Evolutionary conservation across 495 filamentous ascomycete species (phyloP), one percentile per base, ranked within the genome.

Genomic region (Aspergillus affinis): DNA sequence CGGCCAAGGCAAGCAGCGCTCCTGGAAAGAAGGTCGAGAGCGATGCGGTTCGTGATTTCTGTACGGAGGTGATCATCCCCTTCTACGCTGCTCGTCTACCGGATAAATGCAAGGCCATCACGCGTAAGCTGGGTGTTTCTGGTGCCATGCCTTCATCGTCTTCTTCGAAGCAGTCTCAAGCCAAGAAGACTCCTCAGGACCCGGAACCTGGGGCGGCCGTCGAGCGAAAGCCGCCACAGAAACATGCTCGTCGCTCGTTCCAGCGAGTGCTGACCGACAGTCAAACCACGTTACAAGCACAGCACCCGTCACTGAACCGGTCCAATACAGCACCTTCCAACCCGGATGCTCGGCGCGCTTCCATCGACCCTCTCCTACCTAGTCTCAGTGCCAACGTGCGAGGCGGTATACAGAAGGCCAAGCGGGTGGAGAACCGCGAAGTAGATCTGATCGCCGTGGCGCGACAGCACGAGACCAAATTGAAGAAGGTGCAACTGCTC

Each of bases 71-170:
- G 54, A 87, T 98, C 65, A 76, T 95, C 45, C 93, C 94, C 49
- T 98, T 98, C 78, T 98, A 95, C 66, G 86, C 86, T 41, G 83
- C 91, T 13, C 88, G 93, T 21, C 77, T 97, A 10, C 93, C 93
- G 6, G 87, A 92, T 26, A 81, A 89, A 49, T 94, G 90, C 72
- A 84, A 85, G 51, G 77, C 81, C 44, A 85, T 98, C 60, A 93
- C 89, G 61, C 88, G 88, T 59, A 97, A 97, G 72, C 84, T 97
- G 9, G 92, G 93, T 15, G 92, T 91, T 0, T 88, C 89, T 3
- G 77, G 82, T 26, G 80, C 83, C 30, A 78, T 85, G 47, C 86
- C 90, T 29, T 85, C 89, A 1, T 67, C 52, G 62, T 65, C 29
- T 10, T 32, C 36, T 41, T 41, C 60, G 62, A 75, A 64, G 55